These are phyloP conservation scores for Dysphania ambrosioides DNA, from an alignment of 148 eudicot genomes.

Conservation along the genomic window DNA sequence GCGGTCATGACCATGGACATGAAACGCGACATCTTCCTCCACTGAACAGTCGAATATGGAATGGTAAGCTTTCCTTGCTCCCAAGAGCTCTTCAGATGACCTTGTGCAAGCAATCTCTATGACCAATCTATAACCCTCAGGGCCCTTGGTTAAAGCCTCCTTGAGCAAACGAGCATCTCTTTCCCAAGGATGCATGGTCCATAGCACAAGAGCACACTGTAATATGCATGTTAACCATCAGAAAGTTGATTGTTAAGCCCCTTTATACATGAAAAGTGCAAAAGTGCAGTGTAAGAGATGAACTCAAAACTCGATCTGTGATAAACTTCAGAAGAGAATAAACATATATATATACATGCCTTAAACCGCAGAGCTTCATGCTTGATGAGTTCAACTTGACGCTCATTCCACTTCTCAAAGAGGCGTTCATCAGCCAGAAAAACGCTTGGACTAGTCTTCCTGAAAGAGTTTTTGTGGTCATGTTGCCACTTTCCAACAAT, in stretches of 20 bases:
- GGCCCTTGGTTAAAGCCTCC: slow-evolving; percentile 53
- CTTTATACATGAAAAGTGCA: neutral
- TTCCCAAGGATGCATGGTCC: slow-evolving; percentile 92
- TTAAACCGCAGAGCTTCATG: slow-evolving; percentile 63
- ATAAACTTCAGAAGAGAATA: neutral
- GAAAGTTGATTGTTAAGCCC: neutral
- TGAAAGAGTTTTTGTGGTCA: slow-evolving; percentile 43
- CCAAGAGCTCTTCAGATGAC: slow-evolving; percentile 64
- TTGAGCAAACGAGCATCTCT: slow-evolving; percentile 78
- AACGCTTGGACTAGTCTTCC: slow-evolving; percentile 38
- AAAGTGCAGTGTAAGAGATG: neutral
- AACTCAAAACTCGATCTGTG: neutral
- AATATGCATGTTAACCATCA: neutral
- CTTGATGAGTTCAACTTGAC: slow-evolving; percentile 37
- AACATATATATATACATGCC: slow-evolving; percentile 26
- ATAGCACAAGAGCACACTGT: slow-evolving; percentile 59
- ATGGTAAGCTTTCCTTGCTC: slow-evolving; percentile 80
- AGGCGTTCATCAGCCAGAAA: slow-evolving; percentile 60
- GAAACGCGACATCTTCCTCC: slow-evolving; percentile 76
- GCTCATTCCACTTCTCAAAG: slow-evolving; percentile 52
- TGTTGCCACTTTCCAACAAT: slow-evolving; percentile 57
- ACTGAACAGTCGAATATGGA: slow-evolving; percentile 63
- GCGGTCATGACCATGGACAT: slow-evolving; percentile 43
- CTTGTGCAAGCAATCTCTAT: slow-evolving; percentile 76
- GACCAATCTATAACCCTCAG: slow-evolving; percentile 38